These are phyloP conservation scores for Aspergillus carbonarius DNA, from an alignment of 2,329 filamentous ascomycete species.

Conservation along the genomic window DNA sequence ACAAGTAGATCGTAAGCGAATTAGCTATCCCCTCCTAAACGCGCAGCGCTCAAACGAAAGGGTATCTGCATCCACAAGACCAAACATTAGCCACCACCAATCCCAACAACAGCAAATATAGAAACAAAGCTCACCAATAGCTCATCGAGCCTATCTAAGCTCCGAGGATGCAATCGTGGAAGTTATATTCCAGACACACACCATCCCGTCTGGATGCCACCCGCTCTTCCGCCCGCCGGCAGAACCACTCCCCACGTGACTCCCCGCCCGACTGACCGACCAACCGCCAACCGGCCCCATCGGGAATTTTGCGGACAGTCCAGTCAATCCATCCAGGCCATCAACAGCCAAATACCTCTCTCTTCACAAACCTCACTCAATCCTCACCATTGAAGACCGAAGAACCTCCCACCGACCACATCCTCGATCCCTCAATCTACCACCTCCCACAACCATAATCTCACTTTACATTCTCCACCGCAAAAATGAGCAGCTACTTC, in stretches of 20 bases:
- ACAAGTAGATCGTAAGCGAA: not conserved
- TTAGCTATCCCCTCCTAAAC: slow-evolving; percentile 3
- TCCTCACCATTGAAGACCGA: not conserved
- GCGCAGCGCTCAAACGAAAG: slow-evolving; percentile 6
- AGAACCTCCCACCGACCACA: not conserved
- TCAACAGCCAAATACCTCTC: not conserved
- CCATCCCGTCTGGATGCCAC: not conserved
- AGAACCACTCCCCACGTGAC: slow-evolving; percentile 32
- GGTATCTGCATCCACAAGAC: not conserved
- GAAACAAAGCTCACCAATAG: not conserved
- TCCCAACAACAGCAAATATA: not conserved
- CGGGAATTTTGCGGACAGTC: slow-evolving; percentile 16
- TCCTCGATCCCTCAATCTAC: not conserved
- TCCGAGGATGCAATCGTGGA: not conserved
- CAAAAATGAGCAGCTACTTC: slow-evolving; percentile 73
- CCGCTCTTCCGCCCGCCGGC: slow-evolving; percentile 8
- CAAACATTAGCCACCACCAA: not conserved
- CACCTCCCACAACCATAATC: not conserved
- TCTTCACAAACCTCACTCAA: not conserved
- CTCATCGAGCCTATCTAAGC: not conserved
- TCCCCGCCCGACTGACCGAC: slow-evolving; percentile 25
- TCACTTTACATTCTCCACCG: no score
- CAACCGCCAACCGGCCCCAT: no score
- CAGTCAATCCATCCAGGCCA: not conserved
- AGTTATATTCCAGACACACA: not conserved